Evolutionary conservation across 1,139 yeast species (phyloP).

Genomic region (Magnusiomyces fungicola): DNA sequence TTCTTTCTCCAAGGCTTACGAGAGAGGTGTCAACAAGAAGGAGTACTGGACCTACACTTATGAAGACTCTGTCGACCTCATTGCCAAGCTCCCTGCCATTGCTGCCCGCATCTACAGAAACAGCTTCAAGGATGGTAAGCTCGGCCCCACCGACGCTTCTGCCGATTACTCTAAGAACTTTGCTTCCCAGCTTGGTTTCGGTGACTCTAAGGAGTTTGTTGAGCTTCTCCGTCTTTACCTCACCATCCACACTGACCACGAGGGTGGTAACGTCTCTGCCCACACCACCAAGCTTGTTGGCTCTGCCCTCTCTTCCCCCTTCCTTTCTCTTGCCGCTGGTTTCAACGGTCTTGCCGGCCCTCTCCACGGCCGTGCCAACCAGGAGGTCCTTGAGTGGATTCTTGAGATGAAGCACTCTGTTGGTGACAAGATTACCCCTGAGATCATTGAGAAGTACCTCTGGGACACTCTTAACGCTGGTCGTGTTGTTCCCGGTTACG

Average conservation of each 20-base stretch:
- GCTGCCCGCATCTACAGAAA: slow-evolving; percentile 63
- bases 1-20: slow-evolving; percentile 56
- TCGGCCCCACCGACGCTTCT: slow-evolving; percentile 56
- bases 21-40: slow-evolving; percentile 56
- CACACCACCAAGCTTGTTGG: slow-evolving; percentile 98
- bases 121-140: slow-evolving; percentile 72
- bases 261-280: slow-evolving; percentile 98
- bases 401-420: slow-evolving; percentile 73
- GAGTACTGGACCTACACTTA: slow-evolving; percentile 64
- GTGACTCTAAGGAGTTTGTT: slow-evolving; percentile 68
- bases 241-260: slow-evolving; percentile 96
- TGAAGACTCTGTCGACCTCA: slow-evolving; percentile 56
- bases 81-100: slow-evolving; percentile 60
- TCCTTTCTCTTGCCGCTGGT: slow-evolving; percentile 90
- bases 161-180: slow-evolving; percentile 94
- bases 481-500: slow-evolving; percentile 97
- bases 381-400: slow-evolving; percentile 95
- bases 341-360: slow-evolving; percentile 98
- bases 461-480: slow-evolving; percentile 92
- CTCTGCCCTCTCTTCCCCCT: slow-evolving; percentile 92
- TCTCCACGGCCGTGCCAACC: slow-evolving; percentile 97
- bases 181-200: slow-evolving; percentile 78
- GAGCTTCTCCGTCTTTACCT: slow-evolving; percentile 93
- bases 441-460: slow-evolving; percentile 80
- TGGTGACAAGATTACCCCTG: slow-evolving; percentile 68